phyloP scores from a whole-genome alignment of 2,329 filamentous ascomycete genomes.

The Verticillium longisporum region DNA sequence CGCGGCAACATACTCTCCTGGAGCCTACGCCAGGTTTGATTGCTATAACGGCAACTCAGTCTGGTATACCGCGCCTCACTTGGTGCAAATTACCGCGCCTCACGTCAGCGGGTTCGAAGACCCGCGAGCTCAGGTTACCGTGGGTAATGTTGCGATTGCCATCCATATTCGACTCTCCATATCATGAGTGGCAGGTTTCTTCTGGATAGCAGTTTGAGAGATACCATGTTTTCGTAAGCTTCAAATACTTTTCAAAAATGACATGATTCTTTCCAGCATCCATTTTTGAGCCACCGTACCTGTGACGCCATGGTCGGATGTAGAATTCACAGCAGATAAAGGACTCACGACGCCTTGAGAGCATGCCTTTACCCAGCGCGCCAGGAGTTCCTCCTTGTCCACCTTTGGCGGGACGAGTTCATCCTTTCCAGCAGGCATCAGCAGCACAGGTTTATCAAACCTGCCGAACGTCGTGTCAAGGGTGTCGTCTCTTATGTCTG shows the following conservation, averaged over 20 bases:
- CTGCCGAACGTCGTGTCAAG: constrained; percentile 57
- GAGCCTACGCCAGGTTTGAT: background rate
- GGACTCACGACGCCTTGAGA: constrained; percentile 32
- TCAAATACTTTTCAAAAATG: constrained; percentile 29
- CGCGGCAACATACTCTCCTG: background rate
- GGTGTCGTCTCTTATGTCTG: constrained; percentile 54
- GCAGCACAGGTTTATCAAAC: constrained; percentile 52
- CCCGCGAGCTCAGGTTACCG: background rate
- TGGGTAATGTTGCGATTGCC: background rate
- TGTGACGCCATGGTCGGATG: constrained; percentile 41
- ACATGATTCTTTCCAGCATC: constrained; percentile 36
- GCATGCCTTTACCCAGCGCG: constrained; percentile 45
- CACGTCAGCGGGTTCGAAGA: background rate
- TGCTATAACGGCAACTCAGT: background rate
- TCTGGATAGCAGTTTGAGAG: background rate
- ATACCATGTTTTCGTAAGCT: background rate
- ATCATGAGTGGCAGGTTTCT: background rate
- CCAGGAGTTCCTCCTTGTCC: constrained; percentile 50
- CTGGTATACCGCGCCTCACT: background rate
- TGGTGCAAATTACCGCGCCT: background rate
- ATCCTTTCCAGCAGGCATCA: constrained; percentile 59
- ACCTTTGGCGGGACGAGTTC: constrained; percentile 53
- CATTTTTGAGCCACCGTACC: constrained; percentile 36
- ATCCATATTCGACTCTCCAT: background rate
- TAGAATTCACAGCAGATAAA: constrained; percentile 45